These are phyloP conservation scores for Monilinia vaccinii-corymbosi DNA, from an alignment of 2,329 filamentous ascomycete species.

Conservation along the genomic window DNA sequence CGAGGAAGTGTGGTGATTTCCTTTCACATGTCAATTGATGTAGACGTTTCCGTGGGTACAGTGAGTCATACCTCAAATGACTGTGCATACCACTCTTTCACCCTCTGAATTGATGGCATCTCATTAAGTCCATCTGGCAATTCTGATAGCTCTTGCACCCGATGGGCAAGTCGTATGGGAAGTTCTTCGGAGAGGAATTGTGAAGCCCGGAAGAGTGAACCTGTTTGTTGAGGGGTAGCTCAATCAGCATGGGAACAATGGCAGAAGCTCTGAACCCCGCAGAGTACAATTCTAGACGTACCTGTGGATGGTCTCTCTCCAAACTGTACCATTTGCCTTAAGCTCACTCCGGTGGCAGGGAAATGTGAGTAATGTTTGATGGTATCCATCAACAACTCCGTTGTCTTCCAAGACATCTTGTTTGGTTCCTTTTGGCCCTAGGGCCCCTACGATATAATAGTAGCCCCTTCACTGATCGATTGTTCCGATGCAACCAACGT, in stretches of 20 bases:
- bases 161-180: slow-evolving; percentile 90
- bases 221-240: slow-evolving; percentile 36
- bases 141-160: slow-evolving; percentile 86
- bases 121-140: slow-evolving; percentile 93
- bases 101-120: slow-evolving; percentile 92
- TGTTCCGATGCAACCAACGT: slow-evolving; percentile 10
- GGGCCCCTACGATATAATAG: slow-evolving; percentile 21
- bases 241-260: slow-evolving; percentile 1
- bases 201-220: slow-evolving; percentile 92
- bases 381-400: slow-evolving; percentile 86
- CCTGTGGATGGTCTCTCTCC: slow-evolving; percentile 87
- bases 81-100: slow-evolving; percentile 98
- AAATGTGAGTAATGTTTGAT: slow-evolving; percentile 97
- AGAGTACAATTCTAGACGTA: slow-evolving; percentile 36
- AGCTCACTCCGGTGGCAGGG: slow-evolving; percentile 88
- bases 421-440: slow-evolving; percentile 19
- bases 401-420: slow-evolving; percentile 89
- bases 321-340: slow-evolving; percentile 99
- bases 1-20: slow-evolving; percentile 85
- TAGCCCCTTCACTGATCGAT: slow-evolving; percentile 16
- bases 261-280: not conserved
- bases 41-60: slow-evolving; percentile 1
- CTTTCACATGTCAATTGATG: slow-evolving; percentile 37
- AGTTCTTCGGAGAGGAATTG: slow-evolving; percentile 98
- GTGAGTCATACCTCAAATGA: slow-evolving; percentile 76